These are phyloP conservation scores for Millerozyma acaciae DNA, from an alignment of 805 yeast genomes.

Conservation along the genomic window DNA sequence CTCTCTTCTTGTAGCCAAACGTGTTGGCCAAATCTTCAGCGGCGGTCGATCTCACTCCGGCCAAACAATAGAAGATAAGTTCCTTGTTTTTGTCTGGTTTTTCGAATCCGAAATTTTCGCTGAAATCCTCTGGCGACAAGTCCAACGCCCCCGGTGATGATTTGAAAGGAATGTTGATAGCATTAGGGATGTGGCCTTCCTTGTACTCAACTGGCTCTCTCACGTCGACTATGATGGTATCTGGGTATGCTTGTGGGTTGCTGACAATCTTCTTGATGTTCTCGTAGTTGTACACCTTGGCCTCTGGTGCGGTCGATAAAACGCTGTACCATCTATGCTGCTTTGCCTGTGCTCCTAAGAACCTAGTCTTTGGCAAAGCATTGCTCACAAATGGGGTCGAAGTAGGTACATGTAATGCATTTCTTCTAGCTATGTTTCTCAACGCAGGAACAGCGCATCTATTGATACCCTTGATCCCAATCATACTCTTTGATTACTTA, in stretches of 20 bases:
- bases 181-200: constrained; percentile 76
- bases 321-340: constrained; percentile 31
- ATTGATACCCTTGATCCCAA: not conserved
- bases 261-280: constrained; percentile 45
- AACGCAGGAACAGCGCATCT: not conserved
- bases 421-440: not conserved
- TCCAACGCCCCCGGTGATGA: constrained; percentile 91
- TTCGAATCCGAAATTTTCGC: constrained; percentile 71
- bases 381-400: not conserved
- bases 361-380: not conserved
- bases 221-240: constrained; percentile 72
- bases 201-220: constrained; percentile 83
- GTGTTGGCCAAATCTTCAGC: constrained; percentile 91
- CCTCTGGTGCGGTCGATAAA: constrained; percentile 34
- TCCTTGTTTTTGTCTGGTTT: constrained; percentile 74
- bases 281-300: constrained; percentile 50
- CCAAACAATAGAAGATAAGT: constrained; percentile 85
- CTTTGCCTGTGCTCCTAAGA: not conserved
- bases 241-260: constrained; percentile 38
- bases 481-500: not conserved
- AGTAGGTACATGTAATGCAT: not conserved
- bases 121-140: constrained; percentile 72
- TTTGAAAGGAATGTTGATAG: constrained; percentile 85
- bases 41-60: constrained; percentile 86
- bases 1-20: constrained; percentile 80